Evolutionary conservation across 495 filamentous ascomycete species (phyloP), one percentile per base, ranked within the genome.

Genomic region (Daldinia bambusicola): DNA sequence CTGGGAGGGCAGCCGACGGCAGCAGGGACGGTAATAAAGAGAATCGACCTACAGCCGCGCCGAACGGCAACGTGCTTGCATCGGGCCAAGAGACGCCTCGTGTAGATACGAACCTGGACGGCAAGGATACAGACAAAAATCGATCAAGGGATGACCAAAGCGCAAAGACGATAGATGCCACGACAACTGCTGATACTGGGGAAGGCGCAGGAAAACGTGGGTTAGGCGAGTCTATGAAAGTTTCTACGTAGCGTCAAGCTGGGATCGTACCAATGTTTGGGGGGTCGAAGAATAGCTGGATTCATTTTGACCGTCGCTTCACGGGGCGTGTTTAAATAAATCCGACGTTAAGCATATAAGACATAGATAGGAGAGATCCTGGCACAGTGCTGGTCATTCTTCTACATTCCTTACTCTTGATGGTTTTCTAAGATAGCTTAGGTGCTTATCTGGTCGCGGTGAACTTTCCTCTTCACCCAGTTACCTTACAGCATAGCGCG

Each of bases 11-110:
- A 60, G 43, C 45, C n/a, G 71, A 69, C 36, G 50, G 59, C 10
- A 53, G 56, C 30, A 68, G 77, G 20, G 82, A 82, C 36, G 80
- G 80, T 0, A 79, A 84, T 51, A 84, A 84, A 71, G 83, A 84
- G 76, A 84, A 84, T 34, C 66, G 55, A 0, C 77, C 77, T 5
- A 30, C 53, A 30, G 37, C 16, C 6, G n/a, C 26, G 14, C 12
- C 37, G 20, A 59, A 64, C 14, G 45, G 50, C 52, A 14, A 36
- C 14, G 16, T 41, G 10, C 34, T 45, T 4, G 34, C 30, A 5
- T 55, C 62, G 8, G 18, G 63, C 32, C 71, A 72, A n/a, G 72
- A 67, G 45, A 60, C 26, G 10, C 61, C 38, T 55, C 38, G 55
- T n/a, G 38, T 20, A 6, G 58, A 63, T 43, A 63, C 72, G 56